Conservation (phyloP, 768 basidiomycete species). For the Austroboletus festivus region DNA sequence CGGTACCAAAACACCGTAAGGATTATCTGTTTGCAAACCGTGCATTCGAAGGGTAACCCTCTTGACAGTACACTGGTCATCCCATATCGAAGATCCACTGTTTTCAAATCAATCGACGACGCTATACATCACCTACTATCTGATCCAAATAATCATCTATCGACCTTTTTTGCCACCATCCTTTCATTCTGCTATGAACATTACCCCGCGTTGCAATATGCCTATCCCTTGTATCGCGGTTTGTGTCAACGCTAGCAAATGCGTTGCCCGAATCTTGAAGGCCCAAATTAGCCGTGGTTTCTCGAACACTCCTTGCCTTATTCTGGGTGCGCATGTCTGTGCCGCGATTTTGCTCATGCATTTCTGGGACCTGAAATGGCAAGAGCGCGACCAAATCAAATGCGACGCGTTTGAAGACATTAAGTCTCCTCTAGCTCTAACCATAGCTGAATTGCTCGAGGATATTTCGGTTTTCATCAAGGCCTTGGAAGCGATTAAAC, state of each 20-base stretch:
- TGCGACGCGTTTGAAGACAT: constrained; percentile 23
- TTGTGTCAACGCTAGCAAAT: constrained; percentile 59
- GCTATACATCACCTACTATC: constrained; percentile 57
- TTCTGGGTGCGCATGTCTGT: constrained; percentile 46
- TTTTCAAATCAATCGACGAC: constrained; percentile 58
- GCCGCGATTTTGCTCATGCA: constrained; percentile 52
- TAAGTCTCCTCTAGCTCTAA: constrained; percentile 27
- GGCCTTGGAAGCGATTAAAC: constrained; percentile 25
- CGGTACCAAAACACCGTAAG: constrained; percentile 66
- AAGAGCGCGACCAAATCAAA: constrained; percentile 36
- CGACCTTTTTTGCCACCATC: constrained; percentile 60
- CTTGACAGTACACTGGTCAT: constrained; percentile 57
- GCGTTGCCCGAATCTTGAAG: constrained; percentile 59
- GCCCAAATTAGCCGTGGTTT: constrained; percentile 44
- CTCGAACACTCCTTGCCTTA: constrained; percentile 42
- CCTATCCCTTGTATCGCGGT: constrained; percentile 52
- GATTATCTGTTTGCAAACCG: constrained; percentile 3
- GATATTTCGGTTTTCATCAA: constrained; percentile 27
- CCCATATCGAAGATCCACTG: constrained; percentile 42
- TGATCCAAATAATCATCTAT: constrained; percentile 63
- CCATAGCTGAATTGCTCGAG: constrained; percentile 32
- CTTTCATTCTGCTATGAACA: constrained; percentile 21
- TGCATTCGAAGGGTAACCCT: background rate
- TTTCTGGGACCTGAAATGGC: constrained; percentile 55
- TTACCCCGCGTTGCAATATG: constrained; percentile 29